Evolutionary conservation across 129 eudicot species (phyloP), one percentile per base, ranked within the genome.

Genomic region (Flaveria brownii): DNA sequence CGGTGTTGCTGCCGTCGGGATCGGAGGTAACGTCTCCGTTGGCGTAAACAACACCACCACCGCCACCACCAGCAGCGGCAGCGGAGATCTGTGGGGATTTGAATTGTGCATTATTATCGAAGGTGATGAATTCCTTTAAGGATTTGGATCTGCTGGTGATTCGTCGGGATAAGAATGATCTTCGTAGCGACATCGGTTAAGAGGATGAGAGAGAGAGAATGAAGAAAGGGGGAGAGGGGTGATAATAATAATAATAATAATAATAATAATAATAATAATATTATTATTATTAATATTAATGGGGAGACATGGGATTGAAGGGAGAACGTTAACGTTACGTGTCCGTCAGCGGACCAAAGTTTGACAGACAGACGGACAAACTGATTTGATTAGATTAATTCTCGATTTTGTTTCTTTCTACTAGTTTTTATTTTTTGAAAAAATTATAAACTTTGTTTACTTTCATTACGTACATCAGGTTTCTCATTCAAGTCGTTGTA

Each of bases 161-260:
- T 78, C 91, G 86, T 63, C 97, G 87, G 0, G 91, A 82, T 63
- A 89, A 85, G 68, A 84, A 87, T 15, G 93, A 82, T 39, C 84
- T 73, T 54, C 84, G 63, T 47, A 78, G 65, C 47, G 89, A 78
- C 91, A 86, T 86, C 68, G 79, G 46, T 80, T 43, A 10, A 30
- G 17, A 10, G 64, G 17, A 22, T 12, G 73, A 49, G 54, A 50
- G 66, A 60, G 82, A 49, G 36, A 23, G 14, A 56, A 68, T 52
- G 60, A 52, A 18, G 18, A 39, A 71, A 57, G 47, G 28, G 28
- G 49, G 43, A 43, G 23, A 55, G 62, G 25, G 51, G 78, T 62
- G 52, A 42, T 0, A 46, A 57, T 30, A 4, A 4, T 33, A 33
- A 4, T 36, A 30, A 30, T 30, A 30, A 30, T 30, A n/a, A n/a